Conservation (phyloP, 1,139 yeast species). For the Diutina siamensis region DNA sequence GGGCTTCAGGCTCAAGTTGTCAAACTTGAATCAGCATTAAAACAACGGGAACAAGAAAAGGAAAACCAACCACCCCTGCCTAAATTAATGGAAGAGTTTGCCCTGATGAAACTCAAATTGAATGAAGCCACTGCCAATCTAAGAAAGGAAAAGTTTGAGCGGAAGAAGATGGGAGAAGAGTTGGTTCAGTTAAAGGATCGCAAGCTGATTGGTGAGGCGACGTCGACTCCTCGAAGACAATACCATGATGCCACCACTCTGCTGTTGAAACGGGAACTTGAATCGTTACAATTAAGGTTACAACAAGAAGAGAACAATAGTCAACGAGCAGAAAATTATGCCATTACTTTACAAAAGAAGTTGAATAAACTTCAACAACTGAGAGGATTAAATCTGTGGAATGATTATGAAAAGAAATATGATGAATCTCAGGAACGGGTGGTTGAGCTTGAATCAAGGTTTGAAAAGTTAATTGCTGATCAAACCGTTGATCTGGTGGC, state of each 20-base stretch:
- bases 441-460: not conserved
- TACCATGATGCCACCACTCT: conserved; percentile 3
- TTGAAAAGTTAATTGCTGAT: not conserved
- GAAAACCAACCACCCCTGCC: conserved; percentile 26
- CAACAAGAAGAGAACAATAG: conserved; percentile 33
- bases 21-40: conserved; percentile 14
- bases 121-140: conserved; percentile 41
- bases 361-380: conserved; percentile 32
- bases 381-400: conserved; percentile 22
- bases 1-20: conserved; percentile 16
- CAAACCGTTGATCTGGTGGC: not conserved
- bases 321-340: conserved; percentile 35
- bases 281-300: conserved; percentile 22
- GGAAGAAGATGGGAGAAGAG: conserved; percentile 45
- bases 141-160: conserved; percentile 43
- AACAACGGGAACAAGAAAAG: conserved; percentile 16
- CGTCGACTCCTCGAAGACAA: not conserved
- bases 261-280: conserved; percentile 17
- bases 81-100: conserved; percentile 31
- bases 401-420: conserved; percentile 27
- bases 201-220: not conserved
- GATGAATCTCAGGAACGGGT: conserved; percentile 7
- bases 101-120: conserved; percentile 37
- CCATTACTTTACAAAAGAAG: conserved; percentile 35
- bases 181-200: conserved; percentile 28